A percentile compares a stretch with the other conserved stretches of the same genome.
Conservation (phyloP, 139 green algal genomes). For the Gonium pectorale region DNA sequence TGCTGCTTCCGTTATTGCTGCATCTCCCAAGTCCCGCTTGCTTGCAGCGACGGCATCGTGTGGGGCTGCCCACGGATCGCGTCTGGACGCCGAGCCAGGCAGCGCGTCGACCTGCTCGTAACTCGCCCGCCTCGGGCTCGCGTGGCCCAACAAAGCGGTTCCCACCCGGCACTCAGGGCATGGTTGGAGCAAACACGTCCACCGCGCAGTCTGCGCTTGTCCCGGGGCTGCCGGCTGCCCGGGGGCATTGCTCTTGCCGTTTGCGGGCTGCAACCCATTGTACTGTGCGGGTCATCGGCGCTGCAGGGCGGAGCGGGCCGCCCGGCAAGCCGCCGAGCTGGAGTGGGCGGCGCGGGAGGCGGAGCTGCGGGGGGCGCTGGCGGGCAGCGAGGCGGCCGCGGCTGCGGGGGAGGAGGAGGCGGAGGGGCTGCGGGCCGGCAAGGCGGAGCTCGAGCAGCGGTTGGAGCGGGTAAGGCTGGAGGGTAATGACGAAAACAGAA, state of each 20-base stretch:
- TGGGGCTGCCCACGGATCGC: not conserved
- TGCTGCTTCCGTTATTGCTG: not conserved
- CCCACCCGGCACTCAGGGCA: too few species aligned
- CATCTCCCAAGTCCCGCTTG: not conserved
- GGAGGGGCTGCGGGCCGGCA: slow-evolving; percentile 18
- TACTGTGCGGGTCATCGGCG: not conserved
- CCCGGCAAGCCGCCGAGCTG: not conserved
- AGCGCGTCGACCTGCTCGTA: too few species aligned
- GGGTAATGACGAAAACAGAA: not conserved
- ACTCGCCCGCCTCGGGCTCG: too few species aligned
- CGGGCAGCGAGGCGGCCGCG: not conserved
- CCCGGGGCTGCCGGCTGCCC: not conserved
- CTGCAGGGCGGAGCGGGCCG: slow-evolving; percentile 3
- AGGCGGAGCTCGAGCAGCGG: slow-evolving; percentile 31
- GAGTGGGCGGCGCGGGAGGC: slow-evolving; percentile 6
- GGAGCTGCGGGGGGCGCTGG: slow-evolving; percentile 7
- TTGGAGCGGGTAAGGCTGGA: not conserved
- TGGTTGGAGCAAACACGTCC: not conserved
- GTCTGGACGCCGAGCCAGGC: not conserved
- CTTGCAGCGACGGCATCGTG: not conserved
- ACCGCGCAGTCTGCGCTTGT: not conserved
- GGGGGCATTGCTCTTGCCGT: not conserved
- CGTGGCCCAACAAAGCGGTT: too few species aligned
- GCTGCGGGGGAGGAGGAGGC: not conserved
- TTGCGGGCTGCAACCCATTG: not conserved